phyloP scores from a whole-genome alignment of 2,329 filamentous ascomycete genomes.

The Cryphonectria japonica region DNA sequence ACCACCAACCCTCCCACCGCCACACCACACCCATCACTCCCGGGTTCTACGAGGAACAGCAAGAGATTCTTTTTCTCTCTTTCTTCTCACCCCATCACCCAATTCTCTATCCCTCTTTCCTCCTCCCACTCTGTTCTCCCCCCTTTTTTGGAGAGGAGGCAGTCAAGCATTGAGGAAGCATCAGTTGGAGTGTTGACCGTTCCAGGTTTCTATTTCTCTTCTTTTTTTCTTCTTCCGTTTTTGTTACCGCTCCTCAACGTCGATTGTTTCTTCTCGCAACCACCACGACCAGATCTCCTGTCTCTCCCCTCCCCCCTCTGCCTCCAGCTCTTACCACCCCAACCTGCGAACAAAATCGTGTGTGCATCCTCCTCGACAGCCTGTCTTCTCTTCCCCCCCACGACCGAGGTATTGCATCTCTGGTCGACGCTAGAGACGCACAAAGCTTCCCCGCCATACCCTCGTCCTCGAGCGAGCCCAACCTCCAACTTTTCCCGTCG shows the following conservation, averaged over 20 bases:
- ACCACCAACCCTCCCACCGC: slow-evolving; percentile 3
- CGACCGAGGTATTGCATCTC: background rate
- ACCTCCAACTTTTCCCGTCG: background rate
- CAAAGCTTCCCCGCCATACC: background rate
- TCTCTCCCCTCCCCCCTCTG: background rate
- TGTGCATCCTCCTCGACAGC: background rate
- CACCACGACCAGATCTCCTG: background rate
- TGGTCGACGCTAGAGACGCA: slow-evolving; percentile 2
- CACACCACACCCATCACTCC: background rate
- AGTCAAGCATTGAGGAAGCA: slow-evolving; percentile 9
- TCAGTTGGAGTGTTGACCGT: slow-evolving; percentile 29
- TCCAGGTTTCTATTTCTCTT: slow-evolving; percentile 25
- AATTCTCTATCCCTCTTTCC: slow-evolving; percentile 11
- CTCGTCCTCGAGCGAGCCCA: background rate
- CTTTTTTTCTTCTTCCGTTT: background rate
- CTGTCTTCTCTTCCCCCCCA: background rate
- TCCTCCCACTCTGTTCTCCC: background rate
- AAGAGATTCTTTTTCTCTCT: slow-evolving; percentile 25
- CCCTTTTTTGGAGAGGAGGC: background rate
- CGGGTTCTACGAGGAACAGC: slow-evolving; percentile 24
- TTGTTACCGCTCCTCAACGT: background rate
- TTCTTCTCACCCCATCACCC: slow-evolving; percentile 15
- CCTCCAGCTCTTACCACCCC: background rate
- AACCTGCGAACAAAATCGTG: background rate
- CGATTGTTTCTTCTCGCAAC: background rate